A percentile compares a stretch with the other conserved stretches of the same genome.
phyloP scores from a whole-genome alignment of 257 asterid genomes.

The Cruciata laevipes region DNA sequence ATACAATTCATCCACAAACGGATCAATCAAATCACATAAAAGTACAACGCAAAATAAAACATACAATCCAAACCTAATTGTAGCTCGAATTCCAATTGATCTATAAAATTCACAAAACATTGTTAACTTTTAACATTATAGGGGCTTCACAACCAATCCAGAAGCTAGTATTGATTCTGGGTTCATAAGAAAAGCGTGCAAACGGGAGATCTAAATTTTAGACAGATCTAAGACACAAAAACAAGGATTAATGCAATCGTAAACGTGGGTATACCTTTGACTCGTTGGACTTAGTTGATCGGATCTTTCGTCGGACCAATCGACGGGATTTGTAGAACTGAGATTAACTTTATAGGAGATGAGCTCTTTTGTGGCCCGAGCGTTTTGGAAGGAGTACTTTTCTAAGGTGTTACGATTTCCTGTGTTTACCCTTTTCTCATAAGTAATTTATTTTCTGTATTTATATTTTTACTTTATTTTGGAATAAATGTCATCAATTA shows the following conservation, averaged over 20 bases:
- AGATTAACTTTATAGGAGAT: not conserved
- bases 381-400: not conserved
- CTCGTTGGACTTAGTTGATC: not conserved
- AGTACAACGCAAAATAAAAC: not conserved
- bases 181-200: not conserved
- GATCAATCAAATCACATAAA: not conserved
- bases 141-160: not conserved
- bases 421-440: not conserved
- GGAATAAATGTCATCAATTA: not conserved
- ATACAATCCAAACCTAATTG: not conserved
- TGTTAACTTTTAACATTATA: not conserved
- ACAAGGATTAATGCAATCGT: not conserved
- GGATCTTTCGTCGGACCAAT: not conserved
- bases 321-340: not conserved
- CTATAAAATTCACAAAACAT: not conserved
- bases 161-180: not conserved
- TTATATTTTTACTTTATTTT: not conserved
- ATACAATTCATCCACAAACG: not conserved
- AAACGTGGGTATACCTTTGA: not conserved
- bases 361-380: not conserved
- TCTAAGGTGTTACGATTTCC: not conserved
- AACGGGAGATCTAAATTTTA: constrained; percentile 5
- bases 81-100: not conserved
- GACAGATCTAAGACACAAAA: not conserved
- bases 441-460: not conserved